phyloP scores from a whole-genome alignment of 345 rosid genomes.

The Microthlaspi erraticum region DNA sequence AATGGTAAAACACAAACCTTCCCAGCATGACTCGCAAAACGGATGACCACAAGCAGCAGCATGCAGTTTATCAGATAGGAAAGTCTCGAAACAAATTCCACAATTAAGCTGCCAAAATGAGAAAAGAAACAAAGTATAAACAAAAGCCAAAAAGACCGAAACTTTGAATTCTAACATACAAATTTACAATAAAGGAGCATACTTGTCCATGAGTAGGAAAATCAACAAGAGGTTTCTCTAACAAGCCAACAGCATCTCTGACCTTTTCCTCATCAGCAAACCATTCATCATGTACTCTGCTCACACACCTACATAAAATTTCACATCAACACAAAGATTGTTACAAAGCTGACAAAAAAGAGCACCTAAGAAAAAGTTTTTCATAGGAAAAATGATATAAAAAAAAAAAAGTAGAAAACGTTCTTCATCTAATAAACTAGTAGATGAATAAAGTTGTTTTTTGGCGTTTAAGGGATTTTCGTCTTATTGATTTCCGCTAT shows the following conservation, averaged over 20 bases:
- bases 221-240: constrained; percentile 57
- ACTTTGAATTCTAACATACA: too few species aligned
- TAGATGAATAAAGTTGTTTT: too few species aligned
- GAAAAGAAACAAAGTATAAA: background rate
- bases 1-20: constrained; percentile 54
- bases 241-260: constrained; percentile 72
- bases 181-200: constrained; percentile 36
- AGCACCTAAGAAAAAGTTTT: too few species aligned
- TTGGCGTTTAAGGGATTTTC: too few species aligned
- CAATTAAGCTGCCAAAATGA: constrained; percentile 60
- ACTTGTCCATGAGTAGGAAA: constrained; percentile 58
- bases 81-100: constrained; percentile 76
- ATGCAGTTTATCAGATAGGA: constrained; percentile 46
- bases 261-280: constrained; percentile 83
- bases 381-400: too few species aligned
- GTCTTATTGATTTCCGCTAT: too few species aligned
- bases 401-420: too few species aligned
- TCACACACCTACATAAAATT: constrained; percentile 61
- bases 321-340: background rate
- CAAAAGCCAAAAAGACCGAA: background rate
- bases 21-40: constrained; percentile 73
- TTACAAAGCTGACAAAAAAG: background rate
- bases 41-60: constrained; percentile 89
- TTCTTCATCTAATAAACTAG: too few species aligned
- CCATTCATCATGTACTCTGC: constrained; percentile 91